Evolutionary conservation across 805 yeast genomes (phyloP), one percentile per base, ranked within the genome.

Genomic region (Ogataea naganishii): DNA sequence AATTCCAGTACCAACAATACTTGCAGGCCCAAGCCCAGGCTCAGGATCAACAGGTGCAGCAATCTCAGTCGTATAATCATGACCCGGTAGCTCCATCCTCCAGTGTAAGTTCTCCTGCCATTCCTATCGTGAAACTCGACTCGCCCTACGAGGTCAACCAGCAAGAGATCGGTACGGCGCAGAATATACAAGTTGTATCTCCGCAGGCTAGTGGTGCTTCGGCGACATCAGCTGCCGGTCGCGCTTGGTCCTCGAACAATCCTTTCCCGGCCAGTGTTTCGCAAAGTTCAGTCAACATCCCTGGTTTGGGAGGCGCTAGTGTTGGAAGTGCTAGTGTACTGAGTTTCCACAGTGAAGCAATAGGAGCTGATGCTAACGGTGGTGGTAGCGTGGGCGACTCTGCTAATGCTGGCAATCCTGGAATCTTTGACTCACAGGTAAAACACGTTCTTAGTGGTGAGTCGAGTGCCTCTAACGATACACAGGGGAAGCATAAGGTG

Each of bases 201-300:
- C 34, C 30, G 8, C 41, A 40, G 27, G 11, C 21, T 13, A 32
- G 36, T 15, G 43, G 39, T 6, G 24, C 28, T 9, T 33, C 38
- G 2, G 14, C 30, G 6, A 16, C 17, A 13, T 35, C 40, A 3
- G 11, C 30, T 9, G 14, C 10, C 14, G n/a, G 14, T 3, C 33
- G 29, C 1, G 24, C 24, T 7, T 30, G 25, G 30, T 12, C 27
- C 6, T 19, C 34, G 5, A 32, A 26, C 12, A 34, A 26, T 14
- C 26, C 36, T 12, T 35, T 35, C 14, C 38, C 38, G 3, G n/a
- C 4, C 11, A 14, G 16, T 14, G 14, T 18, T 30, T 7, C 29
- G n/a, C n/a, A n/a, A n/a, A n/a, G n/a, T n/a, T n/a, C n/a, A n/a
- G n/a, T n/a, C n/a, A n/a, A n/a, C n/a, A n/a, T n/a, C n/a, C n/a